Conservation (phyloP, 2,329 filamentous ascomycete genomes). For the Cylindrodendrum hubeiense region DNA sequence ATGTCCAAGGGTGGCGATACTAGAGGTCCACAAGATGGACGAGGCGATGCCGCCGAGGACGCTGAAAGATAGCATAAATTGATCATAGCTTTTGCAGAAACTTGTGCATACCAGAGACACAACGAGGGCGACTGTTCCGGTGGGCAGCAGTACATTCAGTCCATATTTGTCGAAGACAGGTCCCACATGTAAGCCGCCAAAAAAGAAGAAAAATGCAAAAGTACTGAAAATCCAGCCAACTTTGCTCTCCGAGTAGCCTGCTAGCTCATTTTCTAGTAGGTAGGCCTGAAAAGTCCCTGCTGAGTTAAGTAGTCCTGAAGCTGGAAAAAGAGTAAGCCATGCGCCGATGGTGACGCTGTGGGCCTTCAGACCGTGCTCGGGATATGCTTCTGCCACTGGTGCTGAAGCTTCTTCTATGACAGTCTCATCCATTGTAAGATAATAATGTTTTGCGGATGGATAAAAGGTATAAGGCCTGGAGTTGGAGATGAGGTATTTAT, state of each 20-base stretch:
- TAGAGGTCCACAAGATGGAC: conserved; percentile 77
- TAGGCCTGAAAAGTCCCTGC: conserved; percentile 9
- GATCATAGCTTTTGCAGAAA: conserved; percentile 65
- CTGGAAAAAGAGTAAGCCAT: conserved; percentile 9
- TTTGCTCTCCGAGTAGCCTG: neutral
- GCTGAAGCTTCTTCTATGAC: neutral
- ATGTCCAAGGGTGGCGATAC: conserved; percentile 76
- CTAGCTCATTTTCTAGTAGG: neutral
- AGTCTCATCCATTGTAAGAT: neutral
- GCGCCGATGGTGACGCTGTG: conserved; percentile 13
- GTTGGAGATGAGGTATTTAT: too few species aligned
- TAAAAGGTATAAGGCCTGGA: too few species aligned
- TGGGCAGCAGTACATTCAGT: neutral
- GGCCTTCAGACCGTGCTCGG: neutral
- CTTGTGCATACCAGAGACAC: conserved; percentile 2
- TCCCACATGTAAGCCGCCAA: conserved; percentile 76
- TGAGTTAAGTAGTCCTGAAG: conserved; percentile 10
- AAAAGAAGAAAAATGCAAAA: conserved; percentile 78
- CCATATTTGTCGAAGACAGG: conserved; percentile 15
- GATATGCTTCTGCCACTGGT: neutral
- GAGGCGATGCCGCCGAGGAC: conserved; percentile 74
- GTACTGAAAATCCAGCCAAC: conserved; percentile 79
- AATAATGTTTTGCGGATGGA: neutral
- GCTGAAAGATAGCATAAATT: conserved; percentile 78
- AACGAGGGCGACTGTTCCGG: conserved; percentile 9